Evolutionary conservation across 129 eudicot genomes (phyloP).

Genomic region (Rutidosis leptorrhynchoides): DNA sequence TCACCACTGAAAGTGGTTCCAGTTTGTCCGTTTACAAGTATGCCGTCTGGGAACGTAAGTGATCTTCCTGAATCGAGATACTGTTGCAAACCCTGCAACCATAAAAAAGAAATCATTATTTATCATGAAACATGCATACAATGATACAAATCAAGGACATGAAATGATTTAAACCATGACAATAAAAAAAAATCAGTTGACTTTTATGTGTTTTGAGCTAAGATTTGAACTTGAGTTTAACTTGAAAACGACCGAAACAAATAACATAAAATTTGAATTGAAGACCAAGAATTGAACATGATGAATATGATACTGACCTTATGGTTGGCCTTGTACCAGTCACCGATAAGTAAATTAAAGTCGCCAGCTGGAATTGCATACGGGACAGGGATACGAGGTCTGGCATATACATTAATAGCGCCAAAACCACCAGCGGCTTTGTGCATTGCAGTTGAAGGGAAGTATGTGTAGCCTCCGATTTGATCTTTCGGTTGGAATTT

Average conservation of each 20-base stretch:
- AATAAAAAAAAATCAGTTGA: background rate
- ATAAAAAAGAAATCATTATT: conserved; percentile 11
- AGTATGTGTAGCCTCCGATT: conserved; percentile 89
- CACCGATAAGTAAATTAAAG: conserved; percentile 81
- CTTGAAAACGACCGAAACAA: background rate
- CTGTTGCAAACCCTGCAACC: conserved; percentile 58
- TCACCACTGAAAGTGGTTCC: conserved; percentile 68
- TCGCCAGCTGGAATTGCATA: conserved; percentile 85
- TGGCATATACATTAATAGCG: conserved; percentile 73
- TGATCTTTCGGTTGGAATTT: conserved; percentile 92
- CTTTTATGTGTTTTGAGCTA: background rate
- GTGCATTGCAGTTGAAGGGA: conserved; percentile 88
- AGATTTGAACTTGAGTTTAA: background rate
- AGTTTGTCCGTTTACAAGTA: conserved; percentile 76
- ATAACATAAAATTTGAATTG: background rate
- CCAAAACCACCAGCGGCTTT: conserved; percentile 97
- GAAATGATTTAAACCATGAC: conserved; percentile 13
- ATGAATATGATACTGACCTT: conserved; percentile 50
- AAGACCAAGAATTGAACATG: conserved; percentile 12
- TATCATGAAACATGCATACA: background rate
- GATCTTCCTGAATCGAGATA: conserved; percentile 71
- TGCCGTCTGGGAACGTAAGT: conserved; percentile 74
- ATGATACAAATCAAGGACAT: conserved; percentile 3
- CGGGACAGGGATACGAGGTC: conserved; percentile 86
- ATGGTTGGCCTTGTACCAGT: conserved; percentile 78